Base-by-base conservation (phyloP, 176 grass and related monocot genomes). In the Cymbopogon citratus region DNA sequence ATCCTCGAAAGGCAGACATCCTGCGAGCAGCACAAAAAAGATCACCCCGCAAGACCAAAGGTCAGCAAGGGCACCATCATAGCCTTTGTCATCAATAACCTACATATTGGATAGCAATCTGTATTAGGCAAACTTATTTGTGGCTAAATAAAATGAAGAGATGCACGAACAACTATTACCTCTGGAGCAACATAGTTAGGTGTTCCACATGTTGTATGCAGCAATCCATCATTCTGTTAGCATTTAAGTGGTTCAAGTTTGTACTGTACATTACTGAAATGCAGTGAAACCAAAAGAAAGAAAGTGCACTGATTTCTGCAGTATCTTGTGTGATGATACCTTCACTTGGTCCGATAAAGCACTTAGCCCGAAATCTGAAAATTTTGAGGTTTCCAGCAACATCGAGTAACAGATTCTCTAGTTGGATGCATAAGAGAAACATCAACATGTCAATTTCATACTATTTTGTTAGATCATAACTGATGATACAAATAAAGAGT, bases 1-100 rank as follows among this genome's bases (percentile, higher is more conserved):
- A 87, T 97, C 94, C 31, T 97, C 94, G 67, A 97, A 94, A 82
- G 94, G 94, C 36, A 97, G 74, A 89, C 87, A 92, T 71, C 94
- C 94, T 76, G 94, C 89, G 72, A 97, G 82, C 71, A 97, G 29
- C 63, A 94, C 94, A 77, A 97, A 97, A 72, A 97, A 89, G 69
- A 97, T 94, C 35, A 97, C 89, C 69, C 94, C 94, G 38, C 94
- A 97, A 34, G 94, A 97, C 94, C 94, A 97, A 75, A 97, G 87
- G 49, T 97, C 94, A 62, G 94, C 89, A 61, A 81, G 83, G 54
- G 94, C 91, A 80, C 94, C 94, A 79, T 97, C 80, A 88, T 97
- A 97, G 27, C 94, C 94, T 84, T 88, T 91, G 67, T 97, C 94
- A 45, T 97, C 77, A 44, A 97, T 88, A 67, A 97, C 91, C 94